Percentiles rank a stretch among this genome's conserved stretches.
These are phyloP conservation scores for Sherardia arvensis DNA, from an alignment of 257 asterid species.

Conservation along the genomic window DNA sequence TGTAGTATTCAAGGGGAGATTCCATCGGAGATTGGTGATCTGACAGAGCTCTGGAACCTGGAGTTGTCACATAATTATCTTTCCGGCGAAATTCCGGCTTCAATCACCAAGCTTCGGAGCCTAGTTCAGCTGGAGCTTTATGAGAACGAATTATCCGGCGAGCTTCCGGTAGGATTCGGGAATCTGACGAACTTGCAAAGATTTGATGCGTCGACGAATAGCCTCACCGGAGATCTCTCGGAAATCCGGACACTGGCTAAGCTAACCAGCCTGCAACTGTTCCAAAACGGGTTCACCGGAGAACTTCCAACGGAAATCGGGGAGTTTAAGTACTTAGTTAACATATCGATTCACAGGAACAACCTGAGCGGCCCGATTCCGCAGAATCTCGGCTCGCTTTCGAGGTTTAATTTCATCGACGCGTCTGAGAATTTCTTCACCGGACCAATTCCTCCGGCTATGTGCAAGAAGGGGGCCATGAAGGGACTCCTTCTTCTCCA, in stretches of 20 bases:
- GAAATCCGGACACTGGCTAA: conserved; percentile 43
- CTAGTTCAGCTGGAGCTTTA: too few species aligned
- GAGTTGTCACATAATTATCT: conserved; percentile 49
- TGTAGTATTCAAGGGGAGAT: conserved; percentile 60
- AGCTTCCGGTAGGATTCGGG: too few species aligned
- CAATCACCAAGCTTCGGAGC: too few species aligned
- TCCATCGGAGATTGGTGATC: conserved; percentile 66
- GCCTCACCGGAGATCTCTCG: conserved; percentile 16
- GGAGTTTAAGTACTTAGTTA: conserved; percentile 48
- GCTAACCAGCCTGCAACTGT: conserved; percentile 56
- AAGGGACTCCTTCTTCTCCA: conserved; percentile 38
- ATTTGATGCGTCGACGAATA: too few species aligned
- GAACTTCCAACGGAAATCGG: conserved; percentile 70
- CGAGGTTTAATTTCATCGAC: conserved; percentile 53
- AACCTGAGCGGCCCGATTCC: conserved; percentile 60
- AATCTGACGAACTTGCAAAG: too few species aligned
- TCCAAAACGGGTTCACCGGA: conserved; percentile 53
- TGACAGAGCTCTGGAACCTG: conserved; percentile 36
- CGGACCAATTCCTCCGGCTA: conserved; percentile 77
- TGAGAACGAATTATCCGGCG: too few species aligned
- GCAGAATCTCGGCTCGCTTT: conserved; percentile 60
- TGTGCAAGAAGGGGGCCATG: conserved; percentile 75
- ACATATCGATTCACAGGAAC: conserved; percentile 58
- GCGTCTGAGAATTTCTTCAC: conserved; percentile 60
- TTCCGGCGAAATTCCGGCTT: not conserved